Evolutionary conservation across 176 grass and related monocot species (phyloP).

Genomic region (Calamus simplicifolius): DNA sequence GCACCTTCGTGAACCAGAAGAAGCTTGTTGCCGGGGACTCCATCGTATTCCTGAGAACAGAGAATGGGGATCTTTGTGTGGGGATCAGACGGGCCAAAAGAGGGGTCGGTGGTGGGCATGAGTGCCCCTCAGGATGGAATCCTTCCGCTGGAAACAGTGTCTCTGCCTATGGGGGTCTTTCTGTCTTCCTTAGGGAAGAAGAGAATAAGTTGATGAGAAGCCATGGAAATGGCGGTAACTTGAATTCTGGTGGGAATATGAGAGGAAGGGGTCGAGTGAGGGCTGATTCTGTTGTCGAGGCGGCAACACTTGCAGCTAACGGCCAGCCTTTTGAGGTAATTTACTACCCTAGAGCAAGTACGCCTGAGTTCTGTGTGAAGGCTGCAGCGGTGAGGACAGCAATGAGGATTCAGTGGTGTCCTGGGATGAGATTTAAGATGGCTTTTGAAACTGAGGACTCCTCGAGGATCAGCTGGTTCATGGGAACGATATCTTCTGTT

Average conservation of each 20-base stretch:
- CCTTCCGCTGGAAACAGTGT: conserved; percentile 4
- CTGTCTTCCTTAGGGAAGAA: conserved; percentile 46
- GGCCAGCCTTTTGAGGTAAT: conserved; percentile 50
- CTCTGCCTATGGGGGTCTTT: conserved; percentile 29
- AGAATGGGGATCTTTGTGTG: conserved; percentile 54
- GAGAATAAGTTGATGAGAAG: conserved; percentile 35
- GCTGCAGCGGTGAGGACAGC: conserved; percentile 30
- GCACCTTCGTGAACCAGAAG: conserved; percentile 76
- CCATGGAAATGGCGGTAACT: background rate
- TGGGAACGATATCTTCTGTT: conserved; percentile 53
- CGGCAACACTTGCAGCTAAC: conserved; percentile 28
- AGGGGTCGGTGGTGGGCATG: conserved; percentile 16
- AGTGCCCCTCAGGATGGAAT: conserved; percentile 44
- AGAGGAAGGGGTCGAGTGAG: conserved; percentile 43
- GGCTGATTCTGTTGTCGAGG: conserved; percentile 29
- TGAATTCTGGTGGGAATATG: conserved; percentile 18
- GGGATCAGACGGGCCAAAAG: conserved; percentile 65
- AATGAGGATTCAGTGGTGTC: conserved; percentile 62
- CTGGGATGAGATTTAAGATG: conserved; percentile 70
- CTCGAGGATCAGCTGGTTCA: conserved; percentile 74
- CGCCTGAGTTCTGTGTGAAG: conserved; percentile 54
- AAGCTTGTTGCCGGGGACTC: conserved; percentile 69
- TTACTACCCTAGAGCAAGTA: conserved; percentile 55
- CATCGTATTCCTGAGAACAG: conserved; percentile 68
- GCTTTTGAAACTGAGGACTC: conserved; percentile 68